A percentile compares a stretch with the other conserved stretches of the same genome.
These are phyloP conservation scores for Oryza officinalis DNA, from an alignment of 176 grass and related monocot species.

Conservation along the genomic window DNA sequence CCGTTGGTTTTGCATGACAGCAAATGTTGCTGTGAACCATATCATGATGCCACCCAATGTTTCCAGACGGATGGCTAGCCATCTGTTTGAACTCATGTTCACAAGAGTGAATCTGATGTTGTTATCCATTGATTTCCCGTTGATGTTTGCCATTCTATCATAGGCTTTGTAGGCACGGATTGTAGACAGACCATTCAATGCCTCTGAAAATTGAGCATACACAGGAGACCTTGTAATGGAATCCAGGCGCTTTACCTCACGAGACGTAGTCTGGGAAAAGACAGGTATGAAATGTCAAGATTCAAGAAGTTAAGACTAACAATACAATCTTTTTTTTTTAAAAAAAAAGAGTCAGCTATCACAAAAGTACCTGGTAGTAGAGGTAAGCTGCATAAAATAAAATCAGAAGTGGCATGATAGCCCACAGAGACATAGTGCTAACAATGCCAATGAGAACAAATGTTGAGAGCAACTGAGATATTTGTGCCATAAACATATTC, in stretches of 20 bases:
- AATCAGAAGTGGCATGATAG: conserved; percentile 95
- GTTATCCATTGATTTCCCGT: conserved; percentile 96
- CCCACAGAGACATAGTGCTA: conserved; percentile 96
- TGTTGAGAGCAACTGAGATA: conserved; percentile 91
- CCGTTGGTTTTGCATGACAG: conserved; percentile 96
- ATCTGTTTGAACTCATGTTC: conserved; percentile 89
- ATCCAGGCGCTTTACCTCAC: conserved; percentile 95
- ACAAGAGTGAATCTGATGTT: conserved; percentile 96
- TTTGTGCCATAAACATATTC: conserved; percentile 94
- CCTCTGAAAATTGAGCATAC: conserved; percentile 96
- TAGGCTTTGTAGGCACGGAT: conserved; percentile 98
- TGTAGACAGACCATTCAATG: conserved; percentile 93
- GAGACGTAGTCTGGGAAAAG: conserved; percentile 75
- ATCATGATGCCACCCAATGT: conserved; percentile 98
- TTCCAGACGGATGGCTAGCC: conserved; percentile 97
- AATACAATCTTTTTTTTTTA: conserved; percentile 1
- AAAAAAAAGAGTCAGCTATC: neutral
- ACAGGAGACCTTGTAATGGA: conserved; percentile 97
- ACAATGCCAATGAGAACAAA: conserved; percentile 96
- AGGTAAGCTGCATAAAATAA: conserved; percentile 94
- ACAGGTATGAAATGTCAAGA: conserved; percentile 32
- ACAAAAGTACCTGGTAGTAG: conserved; percentile 92
- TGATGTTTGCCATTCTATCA: conserved; percentile 93
- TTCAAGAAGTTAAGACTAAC: conserved; percentile 41
- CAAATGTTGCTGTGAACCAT: conserved; percentile 97